Evolutionary conservation across 108 stramenopile genomes (phyloP), one percentile per base, ranked within the genome.

Genomic region (Cyclostephanos invisitatus): DNA sequence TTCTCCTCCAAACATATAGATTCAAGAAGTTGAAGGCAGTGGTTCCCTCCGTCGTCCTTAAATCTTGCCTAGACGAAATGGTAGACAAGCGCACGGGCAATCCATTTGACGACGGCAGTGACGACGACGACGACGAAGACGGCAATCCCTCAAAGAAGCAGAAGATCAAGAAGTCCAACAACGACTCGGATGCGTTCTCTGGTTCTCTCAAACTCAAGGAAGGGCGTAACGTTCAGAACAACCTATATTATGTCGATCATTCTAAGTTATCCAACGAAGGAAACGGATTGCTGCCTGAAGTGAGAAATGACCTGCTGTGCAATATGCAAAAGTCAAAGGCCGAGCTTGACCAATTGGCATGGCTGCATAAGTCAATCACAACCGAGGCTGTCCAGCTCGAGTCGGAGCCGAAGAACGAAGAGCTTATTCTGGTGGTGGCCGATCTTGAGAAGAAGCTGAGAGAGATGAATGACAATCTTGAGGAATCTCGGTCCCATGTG

Each of bases 401-500:
- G 7, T 77, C 88, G 0, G 89, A 94, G 68, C 92, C 92, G 20
- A 89, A 83, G 36, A 94, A 94, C 66, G 87, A 86, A 64, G 89
- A 87, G 47, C 62, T 85, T 10, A 65, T 54, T 20, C 10, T 36
- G 36, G 42, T 51, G 18, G 74, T 91, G 24, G 83, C 71, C 38
- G 55, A 62, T 18, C 70, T 70, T n/a, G 85, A 88, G 67, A 77
- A 75, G 21, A 53, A 54, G 24, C 32, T 87, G 20, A 37, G 32
- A 20, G 68, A 78, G 4, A 62, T 90, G 29, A 74, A 63, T 14
- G 65, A 80, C 0, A 67, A 74, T 40, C 80, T 94, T 29, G 83
- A 82, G 53, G 86, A 73, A 17, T 78, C 84, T 32, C 77, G 78
- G 40, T 54, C 47, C 32, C 70, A 70, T 65, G 79, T 69, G 47